These are phyloP conservation scores for Aspergillus sergii DNA, from an alignment of 2,329 filamentous ascomycete genomes.

Conservation along the genomic window DNA sequence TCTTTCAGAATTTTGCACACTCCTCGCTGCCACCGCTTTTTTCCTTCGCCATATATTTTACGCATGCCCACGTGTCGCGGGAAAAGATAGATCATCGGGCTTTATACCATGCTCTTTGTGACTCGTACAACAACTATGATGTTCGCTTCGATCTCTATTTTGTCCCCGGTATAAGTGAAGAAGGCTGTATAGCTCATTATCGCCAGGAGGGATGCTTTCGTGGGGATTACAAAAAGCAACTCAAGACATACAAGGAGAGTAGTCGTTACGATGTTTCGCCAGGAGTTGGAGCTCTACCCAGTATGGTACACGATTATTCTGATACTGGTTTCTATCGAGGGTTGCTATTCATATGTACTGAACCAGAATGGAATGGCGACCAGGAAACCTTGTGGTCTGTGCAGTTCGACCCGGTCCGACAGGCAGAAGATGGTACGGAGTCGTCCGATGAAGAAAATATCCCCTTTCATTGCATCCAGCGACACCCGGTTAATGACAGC, in stretches of 20 bases:
- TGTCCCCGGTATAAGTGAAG: constrained; percentile 1
- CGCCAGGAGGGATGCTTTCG: neutral
- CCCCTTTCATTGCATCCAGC: neutral
- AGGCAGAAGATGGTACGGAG: neutral
- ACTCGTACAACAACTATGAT: constrained; percentile 1
- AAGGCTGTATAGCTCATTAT: constrained; percentile 9
- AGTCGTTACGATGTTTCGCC: neutral
- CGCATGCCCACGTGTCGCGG: neutral
- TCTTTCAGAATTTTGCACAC: constrained; percentile 2
- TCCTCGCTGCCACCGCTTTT: constrained; percentile 10
- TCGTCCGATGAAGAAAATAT: neutral
- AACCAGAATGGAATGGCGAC: neutral
- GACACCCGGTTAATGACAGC: neutral
- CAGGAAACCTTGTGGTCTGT: neutral
- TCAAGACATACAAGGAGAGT: neutral
- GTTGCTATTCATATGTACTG: neutral
- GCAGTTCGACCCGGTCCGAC: neutral
- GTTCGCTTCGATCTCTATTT: constrained; percentile 13
- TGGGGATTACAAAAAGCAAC: neutral
- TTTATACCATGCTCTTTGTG: neutral
- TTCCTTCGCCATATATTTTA: constrained; percentile 13
- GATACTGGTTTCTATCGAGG: neutral
- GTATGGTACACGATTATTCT: neutral
- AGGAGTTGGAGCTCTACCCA: neutral
- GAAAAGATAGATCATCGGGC: neutral